A percentile compares a stretch with the other conserved stretches of the same genome.
Evolutionary conservation across 257 asterid species (phyloP).

Genomic region (Solanum sejunctum): DNA sequence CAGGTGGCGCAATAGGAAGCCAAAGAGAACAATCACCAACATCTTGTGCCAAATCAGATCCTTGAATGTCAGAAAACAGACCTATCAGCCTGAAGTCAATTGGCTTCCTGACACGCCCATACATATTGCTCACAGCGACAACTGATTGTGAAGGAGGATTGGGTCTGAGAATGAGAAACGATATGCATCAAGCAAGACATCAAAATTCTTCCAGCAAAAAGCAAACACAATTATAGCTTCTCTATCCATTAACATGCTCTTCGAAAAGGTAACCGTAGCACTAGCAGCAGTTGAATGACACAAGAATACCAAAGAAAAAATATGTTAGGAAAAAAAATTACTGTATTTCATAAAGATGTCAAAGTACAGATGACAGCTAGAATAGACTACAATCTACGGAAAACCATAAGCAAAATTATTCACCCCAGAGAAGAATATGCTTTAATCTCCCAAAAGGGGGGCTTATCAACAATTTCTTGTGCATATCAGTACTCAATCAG

Average conservation of each 20-base stretch:
- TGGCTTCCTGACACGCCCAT: slow-evolving; percentile 92
- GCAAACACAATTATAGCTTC: neutral
- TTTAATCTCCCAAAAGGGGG: neutral
- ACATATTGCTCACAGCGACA: slow-evolving; percentile 69
- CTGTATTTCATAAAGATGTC: neutral
- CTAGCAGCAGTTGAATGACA: neutral
- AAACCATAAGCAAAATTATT: neutral
- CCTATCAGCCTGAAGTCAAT: slow-evolving; percentile 75
- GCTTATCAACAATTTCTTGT: neutral
- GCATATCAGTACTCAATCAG: neutral
- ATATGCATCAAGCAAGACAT: neutral
- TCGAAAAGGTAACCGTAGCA: neutral
- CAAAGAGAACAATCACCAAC: slow-evolving; percentile 71
- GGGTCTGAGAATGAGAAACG: slow-evolving; percentile 48
- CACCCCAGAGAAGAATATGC: neutral
- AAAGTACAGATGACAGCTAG: neutral
- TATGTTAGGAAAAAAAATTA: neutral
- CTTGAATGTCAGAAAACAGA: slow-evolving; percentile 43
- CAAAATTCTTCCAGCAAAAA: neutral
- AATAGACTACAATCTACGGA: neutral
- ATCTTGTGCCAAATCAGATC: slow-evolving; percentile 29
- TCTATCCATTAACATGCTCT: neutral
- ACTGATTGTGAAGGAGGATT: slow-evolving; percentile 97
- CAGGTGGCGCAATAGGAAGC: slow-evolving; percentile 94
- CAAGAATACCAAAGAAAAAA: neutral